A percentile compares a stretch with the other conserved stretches of the same genome.
Conservation (phyloP, 345 rosid species). For the Hevea brasiliensis region DNA sequence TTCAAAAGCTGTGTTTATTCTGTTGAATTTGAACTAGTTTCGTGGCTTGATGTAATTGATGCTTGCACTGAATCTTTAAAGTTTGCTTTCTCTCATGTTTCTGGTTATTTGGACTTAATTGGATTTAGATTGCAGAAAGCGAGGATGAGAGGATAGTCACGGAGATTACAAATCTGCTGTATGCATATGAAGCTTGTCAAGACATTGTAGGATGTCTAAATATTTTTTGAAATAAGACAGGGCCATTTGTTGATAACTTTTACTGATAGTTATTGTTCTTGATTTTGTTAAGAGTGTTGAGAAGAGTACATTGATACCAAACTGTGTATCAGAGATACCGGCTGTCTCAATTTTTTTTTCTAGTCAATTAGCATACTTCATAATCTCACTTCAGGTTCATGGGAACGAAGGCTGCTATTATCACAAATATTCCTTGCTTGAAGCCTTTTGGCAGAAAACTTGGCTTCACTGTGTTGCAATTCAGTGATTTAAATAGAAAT, state of each 20-base stretch:
- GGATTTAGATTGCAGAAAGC: no score
- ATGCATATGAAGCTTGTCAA: constrained; percentile 50
- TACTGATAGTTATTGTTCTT: constrained; percentile 20
- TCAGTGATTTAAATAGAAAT: constrained; percentile 35
- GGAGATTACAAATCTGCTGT: constrained; percentile 66
- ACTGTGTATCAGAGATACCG: constrained; percentile 61
- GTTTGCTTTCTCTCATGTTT: constrained; percentile 6
- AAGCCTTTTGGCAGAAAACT: constrained; percentile 53
- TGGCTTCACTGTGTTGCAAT: constrained; percentile 49
- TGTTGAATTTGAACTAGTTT: neutral
- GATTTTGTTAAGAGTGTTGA: constrained; percentile 26
- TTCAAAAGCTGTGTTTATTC: neutral
- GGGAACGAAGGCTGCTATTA: constrained; percentile 77
- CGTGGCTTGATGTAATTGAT: neutral
- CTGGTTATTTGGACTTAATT: constrained; percentile 35
- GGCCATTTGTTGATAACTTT: neutral
- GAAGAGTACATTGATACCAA: constrained; percentile 28
- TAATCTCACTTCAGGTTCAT: constrained; percentile 51
- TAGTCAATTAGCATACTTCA: constrained; percentile 10
- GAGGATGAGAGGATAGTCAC: constrained; percentile 68
- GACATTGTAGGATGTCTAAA: constrained; percentile 37
- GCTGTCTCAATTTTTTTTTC: no score
- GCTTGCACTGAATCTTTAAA: neutral
- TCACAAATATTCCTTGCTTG: constrained; percentile 47
- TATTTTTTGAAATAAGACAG: neutral